Conservation (phyloP, 257 asterid genomes). For the Ligustrum vulgare region DNA sequence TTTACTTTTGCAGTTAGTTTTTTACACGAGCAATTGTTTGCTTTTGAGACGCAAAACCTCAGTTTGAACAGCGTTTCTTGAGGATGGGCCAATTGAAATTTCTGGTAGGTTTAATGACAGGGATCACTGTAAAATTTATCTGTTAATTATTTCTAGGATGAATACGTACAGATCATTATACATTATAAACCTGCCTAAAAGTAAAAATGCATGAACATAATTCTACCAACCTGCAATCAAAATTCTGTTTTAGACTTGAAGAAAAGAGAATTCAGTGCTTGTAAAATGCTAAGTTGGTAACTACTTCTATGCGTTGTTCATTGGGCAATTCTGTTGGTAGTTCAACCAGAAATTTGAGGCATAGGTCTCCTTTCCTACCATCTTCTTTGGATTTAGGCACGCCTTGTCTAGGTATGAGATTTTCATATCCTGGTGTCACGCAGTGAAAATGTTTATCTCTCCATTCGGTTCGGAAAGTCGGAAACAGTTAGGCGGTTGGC, state of each 20-base stretch:
- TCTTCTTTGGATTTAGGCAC: constrained; percentile 61
- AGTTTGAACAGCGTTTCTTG: neutral
- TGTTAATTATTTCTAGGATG: neutral
- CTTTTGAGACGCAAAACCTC: neutral
- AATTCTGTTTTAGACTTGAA: neutral
- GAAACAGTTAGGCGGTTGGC: too few relatives aligned
- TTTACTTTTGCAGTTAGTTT: neutral
- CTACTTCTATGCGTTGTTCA: constrained; percentile 54
- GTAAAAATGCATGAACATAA: neutral
- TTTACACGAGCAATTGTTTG: neutral
- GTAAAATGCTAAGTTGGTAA: constrained; percentile 52
- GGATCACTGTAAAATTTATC: neutral
- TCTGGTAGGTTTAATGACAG: neutral
- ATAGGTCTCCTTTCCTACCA: constrained; percentile 68
- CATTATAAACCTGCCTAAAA: neutral
- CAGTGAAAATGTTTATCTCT: too few relatives aligned
- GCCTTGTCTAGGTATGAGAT: constrained; percentile 71
- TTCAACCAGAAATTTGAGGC: constrained; percentile 70
- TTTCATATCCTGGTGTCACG: constrained; percentile 89
- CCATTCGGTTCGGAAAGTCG: too few relatives aligned
- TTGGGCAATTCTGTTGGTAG: constrained; percentile 61
- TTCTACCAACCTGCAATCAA: neutral
- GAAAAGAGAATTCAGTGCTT: constrained; percentile 8
- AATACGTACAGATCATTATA: neutral
- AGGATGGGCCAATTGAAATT: neutral